Evolutionary conservation across 805 yeast species (phyloP).

Genomic region (Candida pseudoglaebosa): DNA sequence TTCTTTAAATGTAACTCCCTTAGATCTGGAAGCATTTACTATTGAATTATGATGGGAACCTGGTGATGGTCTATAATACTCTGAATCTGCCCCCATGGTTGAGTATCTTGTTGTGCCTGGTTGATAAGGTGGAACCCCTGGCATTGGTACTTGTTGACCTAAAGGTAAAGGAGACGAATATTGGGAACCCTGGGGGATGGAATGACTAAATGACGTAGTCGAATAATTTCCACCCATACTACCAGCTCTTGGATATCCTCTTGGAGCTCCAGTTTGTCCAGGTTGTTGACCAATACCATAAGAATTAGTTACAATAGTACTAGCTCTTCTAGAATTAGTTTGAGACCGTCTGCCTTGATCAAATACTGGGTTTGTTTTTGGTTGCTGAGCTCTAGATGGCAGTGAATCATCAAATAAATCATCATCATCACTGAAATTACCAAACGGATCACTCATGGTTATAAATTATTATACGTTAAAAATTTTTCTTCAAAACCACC

Average conservation of each 20-base stretch:
- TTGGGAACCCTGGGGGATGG: background rate
- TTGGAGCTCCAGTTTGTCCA: background rate
- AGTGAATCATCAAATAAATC: conserved; percentile 2
- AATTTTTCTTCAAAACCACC: no score
- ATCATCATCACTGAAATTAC: conserved; percentile 5
- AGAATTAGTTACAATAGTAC: background rate
- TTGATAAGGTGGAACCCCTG: conserved; percentile 3
- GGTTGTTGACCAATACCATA: conserved; percentile 3
- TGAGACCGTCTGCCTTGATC: conserved; percentile 2
- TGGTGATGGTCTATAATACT: conserved; percentile 2
- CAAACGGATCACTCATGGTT: conserved; percentile 6
- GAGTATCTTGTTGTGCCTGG: conserved; percentile 15
- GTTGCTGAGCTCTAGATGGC: background rate
- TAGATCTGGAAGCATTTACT: conserved; percentile 10
- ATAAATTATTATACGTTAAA: background rate
- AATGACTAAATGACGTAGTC: background rate
- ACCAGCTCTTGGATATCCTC: background rate
- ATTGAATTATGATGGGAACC: conserved; percentile 2
- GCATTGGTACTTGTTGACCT: background rate
- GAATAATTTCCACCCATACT: conserved; percentile 1
- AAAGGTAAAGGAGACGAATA: background rate
- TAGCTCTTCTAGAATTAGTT: conserved; percentile 2
- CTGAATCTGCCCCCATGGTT: conserved; percentile 19
- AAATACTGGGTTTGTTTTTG: background rate
- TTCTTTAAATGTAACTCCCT: conserved; percentile 29